Conservation (phyloP, 768 basidiomycete genomes). For the Lactarius indigo region DNA sequence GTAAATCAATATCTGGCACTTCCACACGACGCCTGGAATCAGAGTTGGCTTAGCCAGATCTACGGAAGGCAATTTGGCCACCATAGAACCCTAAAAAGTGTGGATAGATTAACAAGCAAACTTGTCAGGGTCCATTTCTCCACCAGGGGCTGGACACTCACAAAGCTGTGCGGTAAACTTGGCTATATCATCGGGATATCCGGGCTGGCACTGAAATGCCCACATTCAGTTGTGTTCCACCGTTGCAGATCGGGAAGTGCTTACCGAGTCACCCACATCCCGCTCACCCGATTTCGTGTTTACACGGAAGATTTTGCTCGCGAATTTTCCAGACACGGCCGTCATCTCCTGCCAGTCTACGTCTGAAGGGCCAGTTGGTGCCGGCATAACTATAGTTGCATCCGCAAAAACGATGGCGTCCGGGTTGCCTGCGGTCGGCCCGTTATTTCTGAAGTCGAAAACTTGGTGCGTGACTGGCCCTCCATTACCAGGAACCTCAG, state of each 20-base stretch:
- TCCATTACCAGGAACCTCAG: rapidly evolving
- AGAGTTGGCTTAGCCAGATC: too few relatives aligned
- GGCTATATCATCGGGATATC: neutral
- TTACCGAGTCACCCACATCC: too few relatives aligned
- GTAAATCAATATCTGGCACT: too few relatives aligned
- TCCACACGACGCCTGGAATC: too few relatives aligned
- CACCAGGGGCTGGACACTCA: neutral
- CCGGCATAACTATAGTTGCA: neutral
- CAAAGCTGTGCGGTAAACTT: neutral
- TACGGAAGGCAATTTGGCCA: too few relatives aligned
- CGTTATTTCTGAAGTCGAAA: neutral
- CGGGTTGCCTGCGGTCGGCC: neutral
- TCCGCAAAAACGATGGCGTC: neutral
- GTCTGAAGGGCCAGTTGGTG: neutral
- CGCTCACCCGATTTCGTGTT: too few relatives aligned
- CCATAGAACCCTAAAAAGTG: too few relatives aligned
- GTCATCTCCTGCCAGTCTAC: neutral
- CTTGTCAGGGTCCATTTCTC: neutral
- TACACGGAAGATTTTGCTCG: neutral
- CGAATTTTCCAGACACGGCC: neutral
- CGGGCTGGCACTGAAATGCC: neutral
- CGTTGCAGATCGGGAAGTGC: neutral
- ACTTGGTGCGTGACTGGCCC: rapidly evolving
- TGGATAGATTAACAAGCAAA: neutral
- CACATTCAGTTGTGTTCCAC: neutral